Percentiles rank a stretch among this genome's conserved stretches.
These are phyloP conservation scores for Diaporthe ilicicola DNA, from an alignment of 2,329 filamentous ascomycete genomes.

Conservation along the genomic window DNA sequence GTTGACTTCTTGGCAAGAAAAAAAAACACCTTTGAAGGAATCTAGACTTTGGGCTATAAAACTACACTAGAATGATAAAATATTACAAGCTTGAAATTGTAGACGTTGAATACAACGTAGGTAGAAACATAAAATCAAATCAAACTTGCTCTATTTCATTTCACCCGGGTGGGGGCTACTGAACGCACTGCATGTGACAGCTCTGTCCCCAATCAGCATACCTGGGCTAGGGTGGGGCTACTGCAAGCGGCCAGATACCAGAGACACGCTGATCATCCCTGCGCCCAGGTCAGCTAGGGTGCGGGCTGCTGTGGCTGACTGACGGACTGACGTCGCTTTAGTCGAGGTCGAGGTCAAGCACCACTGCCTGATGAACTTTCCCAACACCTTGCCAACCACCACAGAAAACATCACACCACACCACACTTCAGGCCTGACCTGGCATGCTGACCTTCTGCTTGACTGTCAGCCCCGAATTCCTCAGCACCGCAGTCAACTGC, in stretches of 20 bases:
- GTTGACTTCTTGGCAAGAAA: too few species aligned
- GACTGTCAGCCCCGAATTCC: not conserved
- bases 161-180: not conserved
- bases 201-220: too few species aligned
- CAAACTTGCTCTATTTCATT: not conserved
- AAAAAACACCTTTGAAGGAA: too few species aligned
- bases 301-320: not conserved
- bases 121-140: too few species aligned
- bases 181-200: not conserved
- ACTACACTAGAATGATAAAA: too few species aligned
- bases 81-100: too few species aligned
- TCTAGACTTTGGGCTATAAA: too few species aligned
- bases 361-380: not conserved
- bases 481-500: not conserved
- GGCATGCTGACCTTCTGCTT: conserved; percentile 4
- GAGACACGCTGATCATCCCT: conserved; percentile 8
- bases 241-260: conserved; percentile 20
- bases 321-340: conserved; percentile 19
- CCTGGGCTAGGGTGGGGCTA: conserved; percentile 12
- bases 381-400: not conserved
- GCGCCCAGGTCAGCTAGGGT: not conserved
- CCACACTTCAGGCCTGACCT: not conserved
- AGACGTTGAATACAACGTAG: too few species aligned
- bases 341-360: not conserved
- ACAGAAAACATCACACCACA: not conserved